phyloP scores from a whole-genome alignment of 331 rosid species.

The Cydonia oblonga region DNA sequence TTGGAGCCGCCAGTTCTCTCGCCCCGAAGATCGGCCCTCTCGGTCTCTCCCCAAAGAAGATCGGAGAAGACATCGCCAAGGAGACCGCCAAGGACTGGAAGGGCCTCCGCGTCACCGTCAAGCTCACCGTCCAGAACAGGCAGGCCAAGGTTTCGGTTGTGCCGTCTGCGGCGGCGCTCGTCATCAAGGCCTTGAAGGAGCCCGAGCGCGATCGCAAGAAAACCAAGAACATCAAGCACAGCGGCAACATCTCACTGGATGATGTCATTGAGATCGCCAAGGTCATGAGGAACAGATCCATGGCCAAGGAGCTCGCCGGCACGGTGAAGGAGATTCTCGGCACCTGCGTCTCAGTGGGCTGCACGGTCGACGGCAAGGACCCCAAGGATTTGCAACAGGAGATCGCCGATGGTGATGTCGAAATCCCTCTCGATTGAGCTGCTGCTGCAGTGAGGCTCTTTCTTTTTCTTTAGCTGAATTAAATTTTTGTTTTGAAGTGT shows the following conservation, averaged over 20 bases:
- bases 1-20: constrained; percentile 79
- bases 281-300: constrained; percentile 57
- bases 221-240: constrained; percentile 63
- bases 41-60: constrained; percentile 81
- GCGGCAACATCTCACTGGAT: constrained; percentile 59
- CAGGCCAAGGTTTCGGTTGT: constrained; percentile 73
- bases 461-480: neutral
- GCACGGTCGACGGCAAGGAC: constrained; percentile 64
- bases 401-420: constrained; percentile 58
- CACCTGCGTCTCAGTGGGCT: constrained; percentile 74
- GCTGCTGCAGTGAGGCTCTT: neutral
- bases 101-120: constrained; percentile 69
- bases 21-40: constrained; percentile 89
- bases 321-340: constrained; percentile 68
- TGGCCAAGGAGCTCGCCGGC: constrained; percentile 44
- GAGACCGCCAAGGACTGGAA: constrained; percentile 89
- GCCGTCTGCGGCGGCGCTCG: constrained; percentile 74
- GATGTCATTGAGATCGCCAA: constrained; percentile 70
- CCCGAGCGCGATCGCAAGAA: constrained; percentile 76
- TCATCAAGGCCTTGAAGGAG: constrained; percentile 69
- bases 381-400: constrained; percentile 76
- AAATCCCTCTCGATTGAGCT: constrained; percentile 51
- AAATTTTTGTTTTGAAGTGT: neutral
- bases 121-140: constrained; percentile 19
- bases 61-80: constrained; percentile 85